Base-by-base conservation (phyloP, 1,139 yeast species). In the Debaryomyces fabryi region DNA sequence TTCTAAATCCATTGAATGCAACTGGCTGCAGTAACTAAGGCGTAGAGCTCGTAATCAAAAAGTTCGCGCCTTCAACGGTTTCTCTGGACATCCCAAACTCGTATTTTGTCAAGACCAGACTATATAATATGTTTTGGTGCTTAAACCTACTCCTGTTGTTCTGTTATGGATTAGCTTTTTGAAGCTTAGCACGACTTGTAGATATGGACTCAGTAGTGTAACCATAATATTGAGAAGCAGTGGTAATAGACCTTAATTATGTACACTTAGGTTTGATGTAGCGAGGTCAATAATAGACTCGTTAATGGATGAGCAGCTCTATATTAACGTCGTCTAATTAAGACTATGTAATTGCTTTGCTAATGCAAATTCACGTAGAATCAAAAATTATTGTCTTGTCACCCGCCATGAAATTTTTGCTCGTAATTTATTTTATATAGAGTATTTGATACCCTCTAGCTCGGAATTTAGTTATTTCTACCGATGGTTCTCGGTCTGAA, bases 351-450 rank as follows among this genome's bases (percentile, higher is more conserved):
- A 32, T 18, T 15, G 20, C 12, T 15, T 32, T 15, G 18, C 8
- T 13, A 32, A 12, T 30, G 9, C 33, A 30, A 32, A 8, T 15
- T 32, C 35, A 32, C 35, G 24, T 18, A 32, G 12, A 32, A 32
- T 15, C 35, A 32, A 13, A 7, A 5, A 12, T 18, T 32, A 32
- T 32, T 32, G 35, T 32, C 20, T 30, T 9, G 10, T 35, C 16
- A 35, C 13, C 10, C 38, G 25, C 38, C 27, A 35, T 35, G 25
- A 35, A 35, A 20, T 35, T 35, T 18, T 35, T 12, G 38, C 38
- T 35, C 38, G 38, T 35, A 35, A 35, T 20, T 35, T 16, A 35
- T 35, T 20, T 35, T 35, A 35, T 12, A 35, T 35, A 24, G 38
- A 21, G 23, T 35, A 35, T 13, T 20, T 12, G 21, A 35, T 20